Conservation (phyloP, 176 grass and related monocot genomes). For the Cenchrus fungigraminus region DNA sequence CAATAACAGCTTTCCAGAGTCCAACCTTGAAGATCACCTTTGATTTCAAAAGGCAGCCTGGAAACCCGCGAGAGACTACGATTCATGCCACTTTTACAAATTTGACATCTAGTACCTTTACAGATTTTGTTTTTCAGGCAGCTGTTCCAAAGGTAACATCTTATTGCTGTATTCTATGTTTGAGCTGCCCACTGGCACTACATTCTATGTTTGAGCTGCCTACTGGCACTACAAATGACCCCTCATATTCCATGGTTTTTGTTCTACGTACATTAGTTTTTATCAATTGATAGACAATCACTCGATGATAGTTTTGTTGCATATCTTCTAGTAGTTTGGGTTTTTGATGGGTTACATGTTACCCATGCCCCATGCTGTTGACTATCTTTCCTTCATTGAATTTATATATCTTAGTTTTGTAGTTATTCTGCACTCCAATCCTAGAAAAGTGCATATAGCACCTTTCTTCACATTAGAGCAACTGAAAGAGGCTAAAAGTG, state of each 20-base stretch:
- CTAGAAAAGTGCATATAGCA: background rate
- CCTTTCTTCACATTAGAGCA: background rate
- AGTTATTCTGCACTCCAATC: background rate
- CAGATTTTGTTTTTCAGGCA: slow-evolving; percentile 93
- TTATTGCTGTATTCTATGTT: slow-evolving; percentile 17
- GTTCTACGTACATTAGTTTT: background rate
- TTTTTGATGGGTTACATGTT: background rate
- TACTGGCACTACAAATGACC: background rate
- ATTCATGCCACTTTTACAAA: slow-evolving; percentile 92
- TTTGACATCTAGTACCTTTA: slow-evolving; percentile 71
- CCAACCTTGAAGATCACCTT: slow-evolving; percentile 79
- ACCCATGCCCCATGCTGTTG: slow-evolving; percentile 17
- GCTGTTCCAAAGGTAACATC: slow-evolving; percentile 92
- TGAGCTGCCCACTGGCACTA: slow-evolving; percentile 1
- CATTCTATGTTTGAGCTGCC: slow-evolving; percentile 30
- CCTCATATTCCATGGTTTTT: background rate
- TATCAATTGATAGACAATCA: background rate
- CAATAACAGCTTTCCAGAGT: slow-evolving; percentile 91
- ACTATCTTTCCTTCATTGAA: background rate
- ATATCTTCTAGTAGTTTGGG: background rate
- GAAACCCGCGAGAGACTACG: slow-evolving; percentile 67
- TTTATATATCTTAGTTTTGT: slow-evolving; percentile 7
- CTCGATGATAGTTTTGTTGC: background rate
- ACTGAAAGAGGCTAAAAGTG: slow-evolving; percentile 9
- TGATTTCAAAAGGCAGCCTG: slow-evolving; percentile 70